Evolutionary conservation across 768 basidiomycete species (phyloP).

Genomic region (Agrocybe praecox): DNA sequence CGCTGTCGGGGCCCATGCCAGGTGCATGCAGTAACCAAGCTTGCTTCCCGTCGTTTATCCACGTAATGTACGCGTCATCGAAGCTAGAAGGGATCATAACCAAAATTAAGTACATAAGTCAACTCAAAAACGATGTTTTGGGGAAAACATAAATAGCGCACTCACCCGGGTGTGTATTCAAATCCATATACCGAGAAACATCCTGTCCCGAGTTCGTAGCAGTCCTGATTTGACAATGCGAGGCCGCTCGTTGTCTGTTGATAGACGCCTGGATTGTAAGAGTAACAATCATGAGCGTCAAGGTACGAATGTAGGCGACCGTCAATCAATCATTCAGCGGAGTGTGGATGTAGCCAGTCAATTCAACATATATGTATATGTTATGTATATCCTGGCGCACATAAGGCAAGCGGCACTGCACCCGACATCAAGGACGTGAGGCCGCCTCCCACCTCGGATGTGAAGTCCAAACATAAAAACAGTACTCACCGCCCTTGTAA

Average conservation of each 20-base stretch:
- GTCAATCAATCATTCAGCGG: slow-evolving; percentile 8
- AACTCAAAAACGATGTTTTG: too few relatives aligned
- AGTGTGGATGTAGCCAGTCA: too few relatives aligned
- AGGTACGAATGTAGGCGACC: neutral
- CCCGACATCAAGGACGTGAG: too few relatives aligned
- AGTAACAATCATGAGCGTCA: slow-evolving; percentile 25
- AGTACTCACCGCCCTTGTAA: slow-evolving; percentile 60
- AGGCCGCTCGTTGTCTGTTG: slow-evolving; percentile 79
- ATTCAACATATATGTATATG: too few relatives aligned
- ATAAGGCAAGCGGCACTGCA: too few relatives aligned
- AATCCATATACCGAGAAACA: slow-evolving; percentile 42
- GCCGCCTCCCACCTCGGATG: too few relatives aligned
- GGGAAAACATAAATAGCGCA: neutral
- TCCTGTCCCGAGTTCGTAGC: slow-evolving; percentile 51
- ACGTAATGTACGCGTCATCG: slow-evolving; percentile 61
- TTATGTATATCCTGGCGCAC: too few relatives aligned
- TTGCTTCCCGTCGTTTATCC: slow-evolving; percentile 64
- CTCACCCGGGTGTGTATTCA: slow-evolving; percentile 54
- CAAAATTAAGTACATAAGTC: too few relatives aligned
- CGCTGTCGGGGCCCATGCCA: slow-evolving; percentile 54
- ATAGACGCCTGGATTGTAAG: slow-evolving; percentile 39
- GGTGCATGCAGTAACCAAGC: slow-evolving; percentile 67
- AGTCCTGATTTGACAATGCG: slow-evolving; percentile 58
- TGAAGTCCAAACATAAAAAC: too few relatives aligned
- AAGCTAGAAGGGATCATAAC: slow-evolving; percentile 20